Percentiles rank a stretch among this genome's conserved stretches.
These are phyloP conservation scores for Conringia planisiliqua DNA, from an alignment of 345 rosid species.

Conservation along the genomic window DNA sequence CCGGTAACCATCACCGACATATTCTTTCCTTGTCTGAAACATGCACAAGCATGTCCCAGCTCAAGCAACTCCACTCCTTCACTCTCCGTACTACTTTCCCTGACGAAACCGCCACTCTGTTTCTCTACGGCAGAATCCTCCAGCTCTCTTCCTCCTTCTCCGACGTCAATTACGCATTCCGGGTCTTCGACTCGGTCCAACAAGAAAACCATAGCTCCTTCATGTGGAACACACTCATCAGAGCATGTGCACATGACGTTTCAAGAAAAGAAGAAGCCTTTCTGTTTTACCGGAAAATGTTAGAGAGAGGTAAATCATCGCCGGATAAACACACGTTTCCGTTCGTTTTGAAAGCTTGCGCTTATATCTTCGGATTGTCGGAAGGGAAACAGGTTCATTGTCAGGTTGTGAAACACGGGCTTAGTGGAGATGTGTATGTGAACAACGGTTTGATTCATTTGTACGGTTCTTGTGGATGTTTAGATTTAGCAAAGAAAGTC, in stretches of 20 bases:
- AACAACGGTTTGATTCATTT: conserved; percentile 78
- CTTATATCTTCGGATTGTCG: conserved; percentile 53
- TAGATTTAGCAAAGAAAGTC: conserved; percentile 50
- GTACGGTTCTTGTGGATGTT: conserved; percentile 62
- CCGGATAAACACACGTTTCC: conserved; percentile 88
- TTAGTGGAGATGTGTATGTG: conserved; percentile 59
- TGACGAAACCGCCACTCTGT: conserved; percentile 38
- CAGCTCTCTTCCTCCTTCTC: conserved; percentile 40
- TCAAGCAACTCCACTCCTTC: conserved; percentile 77
- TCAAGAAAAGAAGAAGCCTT: conserved; percentile 56
- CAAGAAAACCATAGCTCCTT: conserved; percentile 49
- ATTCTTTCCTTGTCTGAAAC: conserved; percentile 41
- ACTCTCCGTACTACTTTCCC: conserved; percentile 52
- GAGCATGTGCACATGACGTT: conserved; percentile 55
- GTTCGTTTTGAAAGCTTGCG: conserved; percentile 73
- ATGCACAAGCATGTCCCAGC: conserved; percentile 53
- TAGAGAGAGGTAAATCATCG: conserved; percentile 41
- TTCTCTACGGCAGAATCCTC: conserved; percentile 62
- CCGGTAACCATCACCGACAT: conserved; percentile 34
- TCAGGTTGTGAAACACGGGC: conserved; percentile 61
- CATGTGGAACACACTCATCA: conserved; percentile 86
- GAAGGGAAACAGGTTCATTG: conserved; percentile 75
- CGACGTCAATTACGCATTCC: conserved; percentile 49
- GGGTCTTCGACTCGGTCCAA: conserved; percentile 46
- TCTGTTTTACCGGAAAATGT: conserved; percentile 43